Evolutionary conservation across 352 stramenopile genomes (phyloP), one percentile per base, ranked within the genome.

Genomic region (Pythium utonaiense): DNA sequence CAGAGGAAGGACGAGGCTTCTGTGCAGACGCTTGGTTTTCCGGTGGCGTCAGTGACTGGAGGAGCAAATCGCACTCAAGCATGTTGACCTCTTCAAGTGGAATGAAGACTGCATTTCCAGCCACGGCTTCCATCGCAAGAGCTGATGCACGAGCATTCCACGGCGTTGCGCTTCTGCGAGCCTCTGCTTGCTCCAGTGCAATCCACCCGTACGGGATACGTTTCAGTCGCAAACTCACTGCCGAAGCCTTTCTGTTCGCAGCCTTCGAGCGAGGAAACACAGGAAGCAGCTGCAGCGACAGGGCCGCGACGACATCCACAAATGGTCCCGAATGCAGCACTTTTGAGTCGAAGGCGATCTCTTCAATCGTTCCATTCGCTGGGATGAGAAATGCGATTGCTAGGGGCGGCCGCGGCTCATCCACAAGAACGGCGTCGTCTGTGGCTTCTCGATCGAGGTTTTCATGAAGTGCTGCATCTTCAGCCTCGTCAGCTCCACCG

Each of bases 111-210:
- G 63, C 69, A 42, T 57, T 33, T 13, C 72, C 72, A 21, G 45
- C 24, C 19, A 80, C 63, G 0, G 38, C 40, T 16, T 69, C 53
- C 36, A 48, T 41, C 5, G 60, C 66, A n/a, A 80, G 40, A 17
- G 60, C 66, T 31, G 53, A 62, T 8, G 69, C 72, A 0, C 72
- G 66, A 13, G 67, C 10, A 34, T 80, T 80, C 62, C 71, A 74
- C 25, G 52, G 17, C 24, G 51, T 21, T 6, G 24, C 7, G 19
- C 5, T 19, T 21, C 0, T 25, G 40, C 40, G 40, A 27, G 19
- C 1, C 9, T 47, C n/a, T 12, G 40, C 14, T 8, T 30, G 30
- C 49, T 77, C 57, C 12, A 60, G 76, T 2, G 66, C 53, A 16
- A 79, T 44, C 12, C 76, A 34, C 5, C 71, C 69, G 4, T 51